Evolutionary conservation across 2,329 filamentous ascomycete species (phyloP), one percentile per base, ranked within the genome.

Genomic region (Pleochaeta shiraiana): DNA sequence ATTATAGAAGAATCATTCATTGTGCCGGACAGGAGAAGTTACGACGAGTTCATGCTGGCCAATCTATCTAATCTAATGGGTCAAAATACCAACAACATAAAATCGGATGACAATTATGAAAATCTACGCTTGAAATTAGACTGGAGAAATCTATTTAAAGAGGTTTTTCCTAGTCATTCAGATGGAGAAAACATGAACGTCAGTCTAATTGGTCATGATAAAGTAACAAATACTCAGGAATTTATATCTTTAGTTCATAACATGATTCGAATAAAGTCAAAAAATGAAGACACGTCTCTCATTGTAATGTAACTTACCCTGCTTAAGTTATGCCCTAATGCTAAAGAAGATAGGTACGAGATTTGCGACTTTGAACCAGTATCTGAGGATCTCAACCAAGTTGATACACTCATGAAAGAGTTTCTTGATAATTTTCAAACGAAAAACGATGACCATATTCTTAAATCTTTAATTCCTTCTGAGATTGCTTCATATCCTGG

Each of bases 371-470:
- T 69, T 31, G 26, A 60, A 24, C 61, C 31, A 12, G 65, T 70
- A 47, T 65, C 67, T 9, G 67, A 67, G 59, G 70, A 72, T 60
- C 65, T 72, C 30, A 68, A 72, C 30, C 59, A 68, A 64, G 69
- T 68, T 14, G 64, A 68, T 45, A 31, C 60, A 9, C 60, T 64
- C 6, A 43, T 73, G 1, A 63, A 57, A 6, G 64, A 65, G 2
- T 71, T 71, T 37, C 60, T 72, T 5, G 37, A 69, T 6, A 66
- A 67, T 24, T 55, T 71, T 24, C 57, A 65, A 16, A 61, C 65
- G 21, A 65, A 68, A 21, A 33, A 65, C 6, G 65, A 66, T 39
- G 31, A 61, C 26, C 66, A 68, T 6, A 45, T 33, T 28, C 24
- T 67, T 37, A 60, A 33, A 9, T n/a, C n/a, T 4, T 33, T 72